Evolutionary conservation across 1,284 basidiomycete genomes (phyloP), one percentile per base, ranked within the genome.

Genomic region (Peniophora sp.): DNA sequence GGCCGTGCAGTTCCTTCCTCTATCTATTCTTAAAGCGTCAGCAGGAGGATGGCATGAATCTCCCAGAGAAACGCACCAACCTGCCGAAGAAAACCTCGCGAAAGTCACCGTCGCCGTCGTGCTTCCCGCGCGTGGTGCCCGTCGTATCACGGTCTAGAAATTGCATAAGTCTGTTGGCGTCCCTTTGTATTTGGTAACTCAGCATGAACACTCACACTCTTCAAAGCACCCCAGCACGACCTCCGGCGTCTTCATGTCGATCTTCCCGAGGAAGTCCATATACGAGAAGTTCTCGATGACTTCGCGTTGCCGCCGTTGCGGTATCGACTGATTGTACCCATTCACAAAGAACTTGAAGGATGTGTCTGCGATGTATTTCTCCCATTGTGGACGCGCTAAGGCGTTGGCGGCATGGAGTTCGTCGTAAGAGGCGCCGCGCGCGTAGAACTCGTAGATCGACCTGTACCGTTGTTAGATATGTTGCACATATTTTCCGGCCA

Each of bases 241-340:
- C 35, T 94, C 81, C 0, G 97, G 90, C 32, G 75, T 75, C 56
- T 85, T 85, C 77, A 99, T 81, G 52, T 89, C 81, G 58, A 97
- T 92, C 56, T 79, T 79, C 3, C 95, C 95, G 53, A 76, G 64
- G 54, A 96, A 84, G 20, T 71, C 80, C 85, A 97, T 93, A 66
- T 92, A 97, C 1, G 76, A 69, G 65, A 98, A 97, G 57, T 75
- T 76, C 60, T 95, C 83, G 52, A 97, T 84, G 37, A 92, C 76
- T 20, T 81, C 71, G 53, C 72, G 72, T 60, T 90, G 85, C 20
- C 85, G 72, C 23, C 66, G 62, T 54, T 83, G 78, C 1, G 84
- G 77, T 12, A 95, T 81, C 2, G 81, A 81, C 55, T 87, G 86
- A 58, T 91, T 89, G 60, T 85, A 85, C 1, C 82, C 84, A 5